Evolutionary conservation across 164 flowering plant species (phyloP), one percentile per base, ranked within the genome.

Genomic region (Amborella trichopoda): DNA sequence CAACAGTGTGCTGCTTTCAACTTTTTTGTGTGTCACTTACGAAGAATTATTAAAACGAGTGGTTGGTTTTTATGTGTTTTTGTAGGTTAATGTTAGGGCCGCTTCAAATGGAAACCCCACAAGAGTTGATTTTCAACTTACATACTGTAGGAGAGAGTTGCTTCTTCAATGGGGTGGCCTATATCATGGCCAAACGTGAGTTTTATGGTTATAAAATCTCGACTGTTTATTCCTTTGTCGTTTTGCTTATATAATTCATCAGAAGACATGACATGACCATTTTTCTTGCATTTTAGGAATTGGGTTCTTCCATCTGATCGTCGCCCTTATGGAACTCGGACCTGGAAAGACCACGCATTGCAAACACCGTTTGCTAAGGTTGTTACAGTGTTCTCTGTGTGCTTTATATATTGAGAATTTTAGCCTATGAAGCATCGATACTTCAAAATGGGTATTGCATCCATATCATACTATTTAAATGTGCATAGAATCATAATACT

Each of bases 81-180:
- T 17, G 23, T 54, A 71, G 72, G 63, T 68, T 26, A 56, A 53
- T 47, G 66, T 71, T 30, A 55, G 53, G 23, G 68, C 69, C 32
- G 57, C 53, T 49, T 55, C 62, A 20, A 55, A 45, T 40, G 66
- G 54, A 18, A 33, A 56, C 47, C 39, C 50, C 27, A 67, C 49
- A 10, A 68, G 58, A 48, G 40, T 65, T 16, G 72, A 62, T 51
- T 46, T 71, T 36, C 76, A 56, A 24, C 65, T 67, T 14, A 64
- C 28, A 20, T 67, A 71, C 48, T 59, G 66, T 48, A 53, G 63
- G 13, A 59, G 64, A 16, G 38, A 44, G 24, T 62, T 68, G 63
- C 28, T 68, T 50, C 68, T 68, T 48, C 76, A 67, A 10, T 71
- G 76, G 76, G 76, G 72, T 39, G 61, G 56, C 34, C 16, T 62